Base-by-base conservation (phyloP, 2,329 filamentous ascomycete species). In the Monosporascus cannonballus region DNA sequence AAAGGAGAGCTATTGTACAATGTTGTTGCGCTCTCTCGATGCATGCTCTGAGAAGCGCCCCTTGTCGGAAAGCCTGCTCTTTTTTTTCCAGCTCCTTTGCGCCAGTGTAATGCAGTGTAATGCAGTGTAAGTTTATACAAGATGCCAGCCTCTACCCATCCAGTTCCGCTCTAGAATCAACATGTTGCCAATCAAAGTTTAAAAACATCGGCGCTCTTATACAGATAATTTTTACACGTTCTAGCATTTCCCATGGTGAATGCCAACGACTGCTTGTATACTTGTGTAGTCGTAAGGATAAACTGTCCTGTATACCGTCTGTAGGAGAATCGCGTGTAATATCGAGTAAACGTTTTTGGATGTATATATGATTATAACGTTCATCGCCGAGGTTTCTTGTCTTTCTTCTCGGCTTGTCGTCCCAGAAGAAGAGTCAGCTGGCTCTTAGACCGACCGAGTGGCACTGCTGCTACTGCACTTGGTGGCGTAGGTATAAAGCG, bases 391-490 rank as follows among this genome's bases (percentile, higher is more conserved):
- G 57, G 22, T 55, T 63, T 66, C 49, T 64, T 67, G 24, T 67
- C 64, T 56, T 64, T 66, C 49, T 64, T 67, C 27, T 67, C 64
- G 34, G 55, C 50, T 38, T 63, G 55, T 37, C 77, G 75, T 58
- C 83, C 78, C 20, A 85, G 69, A 1, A 85, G 69, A 4, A 85
- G 67, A 9, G 77, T 78, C 27, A 85, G 69, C 62, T 85, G 80
- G 59, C 81, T 84, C 64, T 77, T 82, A n/a, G 80, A 79, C 53
- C 80, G 72, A n/a, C 73, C 79, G 48, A 84, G 68, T 4, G 76
- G 78, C 7, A 80, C 70, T 15, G 67, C 67, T 25, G 75, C 67
- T 15, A 71, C 68, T 11, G 71, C 65, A 44, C 71, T 77, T 4
- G 77, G 78, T 51, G 73, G 73, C 1, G 78, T 81, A 24, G 79